phyloP scores from a whole-genome alignment of 1,284 basidiomycete genomes.

The Mycosarcoma maydis region DNA sequence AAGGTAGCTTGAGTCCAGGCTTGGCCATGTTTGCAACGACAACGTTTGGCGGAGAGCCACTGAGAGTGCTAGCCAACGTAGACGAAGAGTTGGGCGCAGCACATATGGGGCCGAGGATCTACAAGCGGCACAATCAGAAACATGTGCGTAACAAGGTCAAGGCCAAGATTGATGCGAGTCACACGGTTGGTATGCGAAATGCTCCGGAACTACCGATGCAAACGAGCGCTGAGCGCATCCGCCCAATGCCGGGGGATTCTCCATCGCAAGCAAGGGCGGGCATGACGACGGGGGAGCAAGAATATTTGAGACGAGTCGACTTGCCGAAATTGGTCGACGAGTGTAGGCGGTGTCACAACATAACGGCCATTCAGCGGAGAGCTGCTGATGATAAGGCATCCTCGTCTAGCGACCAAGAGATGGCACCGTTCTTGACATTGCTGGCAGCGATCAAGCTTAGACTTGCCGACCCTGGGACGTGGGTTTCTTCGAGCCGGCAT shows the following conservation, averaged over 20 bases:
- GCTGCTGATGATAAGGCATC: background rate
- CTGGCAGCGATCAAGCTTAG: slow-evolving; percentile 8
- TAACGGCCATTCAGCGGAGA: slow-evolving; percentile 11
- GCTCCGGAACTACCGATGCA: too few species aligned
- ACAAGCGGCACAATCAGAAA: slow-evolving; percentile 40
- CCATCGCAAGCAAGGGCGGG: background rate
- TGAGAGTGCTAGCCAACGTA: slow-evolving; percentile 34
- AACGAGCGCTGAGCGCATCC: too few species aligned
- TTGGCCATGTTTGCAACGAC: slow-evolving; percentile 35
- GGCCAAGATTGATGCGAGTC: slow-evolving; percentile 29
- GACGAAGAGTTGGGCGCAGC: slow-evolving; percentile 43
- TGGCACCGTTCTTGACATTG: background rate
- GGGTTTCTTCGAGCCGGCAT: background rate
- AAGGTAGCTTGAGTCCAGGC: slow-evolving; percentile 26
- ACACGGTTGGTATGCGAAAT: background rate
- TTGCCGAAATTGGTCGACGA: slow-evolving; percentile 32
- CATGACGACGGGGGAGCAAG: slow-evolving; percentile 2
- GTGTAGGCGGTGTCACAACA: slow-evolving; percentile 16
- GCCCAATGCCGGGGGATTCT: background rate
- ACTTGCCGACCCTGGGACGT: slow-evolving; percentile 15
- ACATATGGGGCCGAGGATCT: slow-evolving; percentile 48
- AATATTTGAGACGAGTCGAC: slow-evolving; percentile 4
- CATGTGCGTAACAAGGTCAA: slow-evolving; percentile 23
- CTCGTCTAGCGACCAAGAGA: background rate
- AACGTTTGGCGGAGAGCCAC: slow-evolving; percentile 37